Percentiles rank a stretch among this genome's conserved stretches.
Conservation (phyloP, 805 yeast species). For the Metschnikowia aberdeeniae region DNA sequence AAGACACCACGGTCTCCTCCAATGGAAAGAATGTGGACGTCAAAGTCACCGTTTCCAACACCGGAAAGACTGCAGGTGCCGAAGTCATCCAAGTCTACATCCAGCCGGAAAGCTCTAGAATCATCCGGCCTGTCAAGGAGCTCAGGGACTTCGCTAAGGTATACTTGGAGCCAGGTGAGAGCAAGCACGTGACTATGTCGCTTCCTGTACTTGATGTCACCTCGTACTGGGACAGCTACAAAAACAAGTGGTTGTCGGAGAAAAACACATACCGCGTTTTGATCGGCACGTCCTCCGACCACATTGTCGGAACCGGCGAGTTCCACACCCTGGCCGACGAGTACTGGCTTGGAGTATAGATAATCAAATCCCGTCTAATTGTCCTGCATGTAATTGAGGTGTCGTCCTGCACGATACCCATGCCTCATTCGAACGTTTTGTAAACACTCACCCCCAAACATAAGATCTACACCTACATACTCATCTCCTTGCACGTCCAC, state of each 20-base stretch:
- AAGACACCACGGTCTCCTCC: conserved; percentile 13
- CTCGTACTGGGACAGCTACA: conserved; percentile 29
- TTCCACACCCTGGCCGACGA: conserved; percentile 8
- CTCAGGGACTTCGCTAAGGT: conserved; percentile 30
- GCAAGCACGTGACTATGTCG: conserved; percentile 14
- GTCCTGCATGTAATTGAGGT: neutral
- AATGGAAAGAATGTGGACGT: conserved; percentile 18
- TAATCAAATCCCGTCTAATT: neutral
- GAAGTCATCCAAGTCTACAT: conserved; percentile 30
- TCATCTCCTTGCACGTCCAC: neutral
- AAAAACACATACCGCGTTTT: conserved; percentile 23
- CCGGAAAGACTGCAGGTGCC: conserved; percentile 23
- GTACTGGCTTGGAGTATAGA: conserved; percentile 14
- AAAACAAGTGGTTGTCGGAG: conserved; percentile 24
- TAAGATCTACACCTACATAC: conserved; percentile 2
- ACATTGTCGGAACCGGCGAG: conserved; percentile 8
- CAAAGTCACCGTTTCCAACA: conserved; percentile 20
- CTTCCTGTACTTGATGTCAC: conserved; percentile 24
- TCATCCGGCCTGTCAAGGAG: conserved; percentile 26
- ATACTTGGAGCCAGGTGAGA: conserved; percentile 17
- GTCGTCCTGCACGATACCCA: neutral
- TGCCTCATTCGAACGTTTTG: conserved; percentile 15
- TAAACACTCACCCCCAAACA: conserved; percentile 10
- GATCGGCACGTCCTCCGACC: conserved; percentile 20
- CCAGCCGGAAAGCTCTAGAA: conserved; percentile 15